Percentiles rank a stretch among this genome's conserved stretches.
These are phyloP conservation scores for Pleodorina starrii DNA, from an alignment of 139 green algal genomes.

Conservation along the genomic window DNA sequence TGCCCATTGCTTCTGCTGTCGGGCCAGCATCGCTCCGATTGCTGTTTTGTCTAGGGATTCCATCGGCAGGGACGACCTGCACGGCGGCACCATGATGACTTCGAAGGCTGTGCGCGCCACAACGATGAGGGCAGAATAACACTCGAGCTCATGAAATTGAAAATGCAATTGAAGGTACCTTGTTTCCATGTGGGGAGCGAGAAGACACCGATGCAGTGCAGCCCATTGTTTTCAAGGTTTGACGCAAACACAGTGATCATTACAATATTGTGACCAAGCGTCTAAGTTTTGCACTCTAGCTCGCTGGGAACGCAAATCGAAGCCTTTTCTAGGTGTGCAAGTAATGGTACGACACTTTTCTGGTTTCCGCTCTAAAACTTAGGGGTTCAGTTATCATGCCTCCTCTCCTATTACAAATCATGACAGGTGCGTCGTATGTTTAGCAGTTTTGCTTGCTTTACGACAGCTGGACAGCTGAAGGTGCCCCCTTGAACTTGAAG, in stretches of 20 bases:
- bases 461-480: too few relatives aligned
- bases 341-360: too few relatives aligned
- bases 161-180: background rate
- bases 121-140: background rate
- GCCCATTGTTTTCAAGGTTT: background rate
- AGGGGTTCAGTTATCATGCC: too few relatives aligned
- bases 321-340: too few relatives aligned
- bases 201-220: background rate
- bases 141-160: background rate
- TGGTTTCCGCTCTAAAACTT: too few relatives aligned
- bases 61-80: background rate
- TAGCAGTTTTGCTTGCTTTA: too few relatives aligned
- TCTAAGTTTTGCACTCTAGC: too few relatives aligned
- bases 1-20: background rate
- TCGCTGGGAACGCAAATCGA: too few relatives aligned
- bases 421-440: too few relatives aligned
- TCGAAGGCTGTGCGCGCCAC: background rate
- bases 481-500: too few relatives aligned
- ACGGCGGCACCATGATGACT: background rate
- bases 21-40: background rate
- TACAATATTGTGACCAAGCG: too few relatives aligned
- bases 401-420: too few relatives aligned
- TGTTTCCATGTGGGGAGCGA: conserved; percentile 2
- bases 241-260: background rate
- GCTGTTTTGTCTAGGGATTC: background rate